Evolutionary conservation across 2,329 filamentous ascomycete species (phyloP).

Genomic region (Chaetomium strumarium): DNA sequence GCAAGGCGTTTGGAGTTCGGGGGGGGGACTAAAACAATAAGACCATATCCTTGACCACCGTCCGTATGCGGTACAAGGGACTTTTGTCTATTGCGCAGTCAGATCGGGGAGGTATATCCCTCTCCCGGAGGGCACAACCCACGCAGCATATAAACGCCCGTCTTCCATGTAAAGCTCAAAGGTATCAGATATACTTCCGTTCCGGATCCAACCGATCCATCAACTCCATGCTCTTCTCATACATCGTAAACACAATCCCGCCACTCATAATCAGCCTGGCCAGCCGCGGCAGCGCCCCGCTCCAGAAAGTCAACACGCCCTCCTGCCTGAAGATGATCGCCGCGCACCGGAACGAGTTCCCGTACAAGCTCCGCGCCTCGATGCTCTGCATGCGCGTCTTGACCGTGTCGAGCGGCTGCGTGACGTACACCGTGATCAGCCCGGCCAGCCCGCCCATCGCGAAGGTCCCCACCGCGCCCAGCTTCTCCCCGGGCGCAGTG

Average conservation of each 20-base stretch:
- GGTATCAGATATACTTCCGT: slow-evolving; percentile 65
- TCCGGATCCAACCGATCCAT: slow-evolving; percentile 77
- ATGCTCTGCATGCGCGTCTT: slow-evolving; percentile 99
- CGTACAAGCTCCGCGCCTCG: slow-evolving; percentile 73
- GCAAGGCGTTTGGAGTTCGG: slow-evolving; percentile 18
- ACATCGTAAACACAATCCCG: slow-evolving; percentile 97
- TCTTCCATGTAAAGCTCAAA: no score
- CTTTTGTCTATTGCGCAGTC: slow-evolving; percentile 14
- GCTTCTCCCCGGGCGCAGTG: slow-evolving; percentile 88
- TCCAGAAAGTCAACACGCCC: slow-evolving; percentile 87
- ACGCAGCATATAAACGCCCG: not conserved
- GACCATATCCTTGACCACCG: not conserved
- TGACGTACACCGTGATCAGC: slow-evolving; percentile 79
- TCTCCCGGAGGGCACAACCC: not conserved
- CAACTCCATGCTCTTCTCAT: slow-evolving; percentile 92
- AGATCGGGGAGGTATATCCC: slow-evolving; percentile 6
- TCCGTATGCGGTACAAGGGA: not conserved
- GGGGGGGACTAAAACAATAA: not conserved
- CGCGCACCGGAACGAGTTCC: slow-evolving; percentile 81
- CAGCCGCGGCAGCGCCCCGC: slow-evolving; percentile 79
- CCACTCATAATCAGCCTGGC: slow-evolving; percentile 83
- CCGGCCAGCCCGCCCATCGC: slow-evolving; percentile 85
- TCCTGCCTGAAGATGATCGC: slow-evolving; percentile 81
- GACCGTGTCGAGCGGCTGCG: slow-evolving; percentile 77
- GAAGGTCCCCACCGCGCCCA: slow-evolving; percentile 82